A percentile compares a stretch with the other conserved stretches of the same genome.
phyloP scores from a whole-genome alignment of 2,329 filamentous ascomycete species.

The Coniella vitis region DNA sequence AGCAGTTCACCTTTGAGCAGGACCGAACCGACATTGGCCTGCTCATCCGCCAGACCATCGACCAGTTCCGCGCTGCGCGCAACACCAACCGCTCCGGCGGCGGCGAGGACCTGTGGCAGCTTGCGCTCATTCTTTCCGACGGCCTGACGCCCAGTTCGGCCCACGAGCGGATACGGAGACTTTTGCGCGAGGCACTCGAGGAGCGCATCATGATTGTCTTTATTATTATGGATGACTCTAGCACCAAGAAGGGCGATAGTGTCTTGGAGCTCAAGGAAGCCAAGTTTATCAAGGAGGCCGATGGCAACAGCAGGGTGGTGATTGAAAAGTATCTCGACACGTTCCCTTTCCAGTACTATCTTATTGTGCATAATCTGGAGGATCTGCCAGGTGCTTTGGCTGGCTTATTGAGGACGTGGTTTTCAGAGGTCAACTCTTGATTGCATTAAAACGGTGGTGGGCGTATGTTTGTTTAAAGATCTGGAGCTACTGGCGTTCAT shows the following conservation, averaged over 20 bases:
- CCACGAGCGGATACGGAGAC: slow-evolving; percentile 72
- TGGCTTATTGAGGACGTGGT: slow-evolving; percentile 89
- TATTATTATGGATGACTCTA: slow-evolving; percentile 76
- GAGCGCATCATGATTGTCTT: slow-evolving; percentile 98
- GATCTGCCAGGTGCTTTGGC: slow-evolving; percentile 87
- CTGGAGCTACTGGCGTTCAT: background rate
- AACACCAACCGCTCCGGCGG: slow-evolving; percentile 37
- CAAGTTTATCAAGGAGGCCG: slow-evolving; percentile 63
- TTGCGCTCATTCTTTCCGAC: slow-evolving; percentile 88
- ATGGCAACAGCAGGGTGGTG: slow-evolving; percentile 59
- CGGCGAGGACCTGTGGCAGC: slow-evolving; percentile 78
- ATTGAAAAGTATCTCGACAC: slow-evolving; percentile 89
- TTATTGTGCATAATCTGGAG: slow-evolving; percentile 86
- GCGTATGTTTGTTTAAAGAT: background rate
- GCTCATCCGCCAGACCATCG: slow-evolving; percentile 70
- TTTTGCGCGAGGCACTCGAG: slow-evolving; percentile 83
- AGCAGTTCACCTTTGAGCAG: slow-evolving; percentile 79
- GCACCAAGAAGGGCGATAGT: slow-evolving; percentile 45
- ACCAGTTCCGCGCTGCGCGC: slow-evolving; percentile 73
- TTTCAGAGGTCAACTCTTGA: slow-evolving; percentile 58
- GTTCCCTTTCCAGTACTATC: slow-evolving; percentile 95
- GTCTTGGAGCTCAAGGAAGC: slow-evolving; percentile 88
- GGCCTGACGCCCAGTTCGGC: slow-evolving; percentile 78
- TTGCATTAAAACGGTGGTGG: background rate
- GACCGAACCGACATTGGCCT: slow-evolving; percentile 77